Conservation (phyloP, 192 early-diverging fungal species). For the Backusella liffmaniae region DNA sequence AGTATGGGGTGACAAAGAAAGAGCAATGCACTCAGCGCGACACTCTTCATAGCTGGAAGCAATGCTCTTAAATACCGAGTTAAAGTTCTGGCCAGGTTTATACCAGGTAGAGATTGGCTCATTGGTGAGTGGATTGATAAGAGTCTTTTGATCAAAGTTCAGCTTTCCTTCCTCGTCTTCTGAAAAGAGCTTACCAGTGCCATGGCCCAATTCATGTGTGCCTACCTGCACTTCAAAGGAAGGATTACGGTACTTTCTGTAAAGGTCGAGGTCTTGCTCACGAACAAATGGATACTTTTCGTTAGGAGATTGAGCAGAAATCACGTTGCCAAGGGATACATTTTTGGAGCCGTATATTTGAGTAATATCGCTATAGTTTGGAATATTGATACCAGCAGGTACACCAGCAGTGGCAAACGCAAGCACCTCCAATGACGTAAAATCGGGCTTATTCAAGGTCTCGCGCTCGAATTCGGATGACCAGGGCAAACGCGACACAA, state of each 20-base stretch:
- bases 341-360: slow-evolving; percentile 57
- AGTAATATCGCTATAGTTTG: slow-evolving; percentile 47
- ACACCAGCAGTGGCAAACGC: slow-evolving; percentile 51
- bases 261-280: slow-evolving; percentile 45
- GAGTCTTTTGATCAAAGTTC: slow-evolving; percentile 51
- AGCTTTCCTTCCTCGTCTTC: slow-evolving; percentile 49
- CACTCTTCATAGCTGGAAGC: slow-evolving; percentile 52
- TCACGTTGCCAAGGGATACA: slow-evolving; percentile 58
- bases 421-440: slow-evolving; percentile 59
- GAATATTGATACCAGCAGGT: slow-evolving; percentile 50
- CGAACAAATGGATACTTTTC: slow-evolving; percentile 52
- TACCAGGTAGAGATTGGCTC: slow-evolving; percentile 52
- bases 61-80: slow-evolving; percentile 48
- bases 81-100: slow-evolving; percentile 59
- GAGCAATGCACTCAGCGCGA: slow-evolving; percentile 56
- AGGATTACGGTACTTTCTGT: slow-evolving; percentile 32
- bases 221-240: slow-evolving; percentile 65
- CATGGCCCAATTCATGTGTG: slow-evolving; percentile 60
- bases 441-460: slow-evolving; percentile 53
- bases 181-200: slow-evolving; percentile 56
- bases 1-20: slow-evolving; percentile 31
- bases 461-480: slow-evolving; percentile 49
- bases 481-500: slow-evolving; percentile 55
- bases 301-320: slow-evolving; percentile 48
- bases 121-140: slow-evolving; percentile 43